Evolutionary conservation across 768 basidiomycete species (phyloP).

Genomic region (Gymnopilus dilepis): DNA sequence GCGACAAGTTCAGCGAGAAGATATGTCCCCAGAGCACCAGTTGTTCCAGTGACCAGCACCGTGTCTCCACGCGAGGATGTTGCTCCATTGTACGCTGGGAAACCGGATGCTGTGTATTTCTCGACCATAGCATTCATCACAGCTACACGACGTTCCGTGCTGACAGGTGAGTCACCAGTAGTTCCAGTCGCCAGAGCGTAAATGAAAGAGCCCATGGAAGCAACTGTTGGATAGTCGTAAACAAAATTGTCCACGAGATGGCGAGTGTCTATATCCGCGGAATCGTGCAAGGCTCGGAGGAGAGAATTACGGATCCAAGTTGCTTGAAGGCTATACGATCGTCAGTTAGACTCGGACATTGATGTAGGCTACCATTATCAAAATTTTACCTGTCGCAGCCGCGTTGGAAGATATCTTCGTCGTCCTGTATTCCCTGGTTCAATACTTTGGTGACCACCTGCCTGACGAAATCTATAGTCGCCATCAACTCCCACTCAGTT

Average conservation of each 20-base stretch:
- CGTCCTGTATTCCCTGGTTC: neutral
- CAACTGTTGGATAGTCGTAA: slow-evolving; percentile 15
- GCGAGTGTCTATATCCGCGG: slow-evolving; percentile 5
- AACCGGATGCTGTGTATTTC: slow-evolving; percentile 6
- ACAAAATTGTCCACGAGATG: slow-evolving; percentile 10
- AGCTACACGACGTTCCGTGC: neutral
- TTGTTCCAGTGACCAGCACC: slow-evolving; percentile 17
- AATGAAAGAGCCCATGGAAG: slow-evolving; percentile 6
- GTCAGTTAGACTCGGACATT: neutral
- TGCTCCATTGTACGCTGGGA: neutral
- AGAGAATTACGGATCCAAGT: slow-evolving; percentile 20
- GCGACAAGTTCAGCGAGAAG: neutral
- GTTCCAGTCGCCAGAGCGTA: neutral
- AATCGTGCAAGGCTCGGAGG: neutral
- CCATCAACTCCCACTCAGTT: slow-evolving; percentile 5
- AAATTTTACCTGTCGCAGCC: slow-evolving; percentile 21
- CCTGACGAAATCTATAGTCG: slow-evolving; percentile 10
- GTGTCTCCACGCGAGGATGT: neutral
- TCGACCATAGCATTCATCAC: slow-evolving; percentile 11
- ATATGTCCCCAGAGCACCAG: slow-evolving; percentile 11
- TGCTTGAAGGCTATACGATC: slow-evolving; percentile 8
- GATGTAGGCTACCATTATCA: neutral
- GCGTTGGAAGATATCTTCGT: slow-evolving; percentile 17
- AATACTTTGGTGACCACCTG: slow-evolving; percentile 5
- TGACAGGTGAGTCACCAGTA: neutral